phyloP scores from a whole-genome alignment of 495 filamentous ascomycete species.

The Cairneyella variabilis region DNA sequence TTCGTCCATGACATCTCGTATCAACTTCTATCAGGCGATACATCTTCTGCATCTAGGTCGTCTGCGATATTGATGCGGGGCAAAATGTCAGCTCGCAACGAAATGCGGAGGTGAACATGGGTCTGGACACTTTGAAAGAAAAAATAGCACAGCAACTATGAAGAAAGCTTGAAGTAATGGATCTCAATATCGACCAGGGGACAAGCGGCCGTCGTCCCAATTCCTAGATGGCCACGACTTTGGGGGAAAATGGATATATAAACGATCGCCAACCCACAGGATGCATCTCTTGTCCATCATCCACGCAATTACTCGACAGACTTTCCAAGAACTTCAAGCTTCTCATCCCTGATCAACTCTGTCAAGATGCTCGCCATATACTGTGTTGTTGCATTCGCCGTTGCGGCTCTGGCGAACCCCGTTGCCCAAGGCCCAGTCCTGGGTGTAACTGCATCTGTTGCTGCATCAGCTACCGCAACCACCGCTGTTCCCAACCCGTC shows the following conservation, averaged over 20 bases:
- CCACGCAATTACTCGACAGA: background rate
- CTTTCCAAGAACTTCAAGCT: background rate
- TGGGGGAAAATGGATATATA: background rate
- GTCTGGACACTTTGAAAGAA: background rate
- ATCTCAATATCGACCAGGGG: background rate
- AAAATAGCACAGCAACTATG: background rate
- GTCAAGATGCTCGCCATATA: slow-evolving; percentile 15
- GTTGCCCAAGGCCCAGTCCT: background rate
- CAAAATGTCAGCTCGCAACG: background rate
- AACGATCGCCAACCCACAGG: background rate
- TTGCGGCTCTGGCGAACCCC: slow-evolving; percentile 11
- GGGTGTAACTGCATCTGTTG: background rate
- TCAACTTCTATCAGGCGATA: slow-evolving; percentile 12
- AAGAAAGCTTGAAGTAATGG: background rate
- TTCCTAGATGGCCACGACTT: background rate
- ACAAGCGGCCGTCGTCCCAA: background rate
- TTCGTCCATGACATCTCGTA: slow-evolving; percentile 8
- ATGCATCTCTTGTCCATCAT: background rate
- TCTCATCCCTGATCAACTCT: background rate
- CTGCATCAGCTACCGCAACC: background rate
- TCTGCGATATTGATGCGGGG: slow-evolving; percentile 19
- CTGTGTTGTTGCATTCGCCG: slow-evolving; percentile 9
- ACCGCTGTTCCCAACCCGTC: slow-evolving; percentile 12
- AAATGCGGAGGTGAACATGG: background rate
- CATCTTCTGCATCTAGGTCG: background rate